Evolutionary conservation across 306 rosid genomes (phyloP).

Genomic region (peach (Prunus persica)): DNA sequence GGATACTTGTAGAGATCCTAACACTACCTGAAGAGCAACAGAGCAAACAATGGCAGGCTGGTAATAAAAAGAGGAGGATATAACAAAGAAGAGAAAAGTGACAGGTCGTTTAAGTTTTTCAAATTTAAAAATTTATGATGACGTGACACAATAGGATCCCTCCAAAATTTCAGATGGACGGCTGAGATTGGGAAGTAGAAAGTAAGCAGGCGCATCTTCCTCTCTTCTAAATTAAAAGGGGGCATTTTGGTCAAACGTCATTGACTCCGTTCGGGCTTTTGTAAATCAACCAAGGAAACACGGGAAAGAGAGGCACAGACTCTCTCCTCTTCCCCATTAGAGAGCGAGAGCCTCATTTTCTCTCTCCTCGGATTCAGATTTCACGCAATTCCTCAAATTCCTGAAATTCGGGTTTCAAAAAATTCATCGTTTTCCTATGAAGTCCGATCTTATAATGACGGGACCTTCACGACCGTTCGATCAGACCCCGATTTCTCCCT

Average conservation of each 20-base stretch:
- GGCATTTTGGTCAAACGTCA: not conserved
- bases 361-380: conserved; percentile 14
- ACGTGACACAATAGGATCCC: not conserved
- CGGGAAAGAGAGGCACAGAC: not conserved
- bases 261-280: not conserved
- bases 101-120: not conserved
- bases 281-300: too few relatives aligned
- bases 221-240: not conserved
- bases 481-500: conserved; percentile 27
- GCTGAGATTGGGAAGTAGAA: not conserved
- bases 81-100: not conserved
- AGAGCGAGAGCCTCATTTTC: not conserved
- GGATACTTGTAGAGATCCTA: not conserved
- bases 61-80: rapidly evolving
- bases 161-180: not conserved
- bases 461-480: conserved; percentile 44
- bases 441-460: conserved; percentile 33
- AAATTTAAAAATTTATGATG: not conserved
- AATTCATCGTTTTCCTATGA: conserved; percentile 32
- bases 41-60: not conserved
- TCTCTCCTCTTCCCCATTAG: not conserved
- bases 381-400: not conserved
- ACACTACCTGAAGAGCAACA: not conserved
- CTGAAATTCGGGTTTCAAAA: not conserved
- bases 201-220: too few relatives aligned